A percentile compares a stretch with the other conserved stretches of the same genome.
These are phyloP conservation scores for Aspergillus ochraceoroseus DNA, from an alignment of 2,329 filamentous ascomycete genomes.

Conservation along the genomic window DNA sequence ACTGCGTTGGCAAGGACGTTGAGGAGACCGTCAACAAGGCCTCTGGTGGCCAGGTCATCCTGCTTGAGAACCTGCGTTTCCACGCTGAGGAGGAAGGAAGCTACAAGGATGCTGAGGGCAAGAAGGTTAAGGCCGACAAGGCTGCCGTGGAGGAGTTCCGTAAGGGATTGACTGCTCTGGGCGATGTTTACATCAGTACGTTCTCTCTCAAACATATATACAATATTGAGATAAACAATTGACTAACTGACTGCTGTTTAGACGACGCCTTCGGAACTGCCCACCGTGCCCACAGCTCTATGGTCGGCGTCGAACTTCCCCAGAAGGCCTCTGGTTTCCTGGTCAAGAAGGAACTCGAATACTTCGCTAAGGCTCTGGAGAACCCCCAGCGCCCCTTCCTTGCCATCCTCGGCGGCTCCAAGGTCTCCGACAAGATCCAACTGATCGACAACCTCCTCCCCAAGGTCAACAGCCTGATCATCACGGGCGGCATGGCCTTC, in stretches of 20 bases:
- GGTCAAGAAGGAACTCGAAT: conserved; percentile 99
- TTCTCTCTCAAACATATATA: no score
- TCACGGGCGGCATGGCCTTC: conserved; percentile 98
- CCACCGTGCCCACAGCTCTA: conserved; percentile 97
- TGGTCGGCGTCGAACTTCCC: conserved; percentile 93
- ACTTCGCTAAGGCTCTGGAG: conserved; percentile 97
- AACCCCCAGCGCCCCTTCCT: conserved; percentile 91
- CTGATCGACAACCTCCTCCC: conserved; percentile 97
- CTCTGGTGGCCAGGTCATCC: conserved; percentile 72
- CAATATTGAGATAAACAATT: conserved; percentile 1
- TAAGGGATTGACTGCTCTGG: conserved; percentile 87
- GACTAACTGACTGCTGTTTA: conserved; percentile 35
- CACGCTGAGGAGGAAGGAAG: conserved; percentile 97
- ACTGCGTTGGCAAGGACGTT: conserved; percentile 83
- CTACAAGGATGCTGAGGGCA: conserved; percentile 86
- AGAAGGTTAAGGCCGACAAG: conserved; percentile 98
- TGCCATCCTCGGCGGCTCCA: conserved; percentile 94
- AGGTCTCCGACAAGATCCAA: conserved; percentile 99
- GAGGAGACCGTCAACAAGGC: conserved; percentile 86
- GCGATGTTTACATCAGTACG: conserved; percentile 94
- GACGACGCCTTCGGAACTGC: conserved; percentile 98
- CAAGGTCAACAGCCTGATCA: conserved; percentile 94
- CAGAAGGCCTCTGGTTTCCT: conserved; percentile 98
- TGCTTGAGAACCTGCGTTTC: conserved; percentile 97
- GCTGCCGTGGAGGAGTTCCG: conserved; percentile 87